Percentiles rank a stretch among this genome's conserved stretches.
Evolutionary conservation across 73 alveolate genomes (phyloP).

Genomic region (Paraurostyla sp.): DNA sequence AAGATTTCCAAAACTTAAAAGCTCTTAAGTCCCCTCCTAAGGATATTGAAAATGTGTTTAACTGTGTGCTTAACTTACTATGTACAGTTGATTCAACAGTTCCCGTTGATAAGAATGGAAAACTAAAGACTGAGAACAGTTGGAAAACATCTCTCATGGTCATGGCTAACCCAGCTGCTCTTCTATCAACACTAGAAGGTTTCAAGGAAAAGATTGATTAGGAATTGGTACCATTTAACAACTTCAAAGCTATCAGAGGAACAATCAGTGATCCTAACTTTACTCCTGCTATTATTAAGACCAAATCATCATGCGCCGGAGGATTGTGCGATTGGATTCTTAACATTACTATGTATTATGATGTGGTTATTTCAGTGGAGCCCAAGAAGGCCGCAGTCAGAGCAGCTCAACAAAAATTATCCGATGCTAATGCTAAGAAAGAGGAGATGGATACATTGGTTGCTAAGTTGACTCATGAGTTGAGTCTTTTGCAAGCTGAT

Average conservation of each 20-base stretch:
- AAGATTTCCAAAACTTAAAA: conserved; percentile 93
- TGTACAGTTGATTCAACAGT: conserved; percentile 75
- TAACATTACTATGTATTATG: conserved; percentile 96
- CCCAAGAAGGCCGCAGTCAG: conserved; percentile 98
- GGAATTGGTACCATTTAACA: conserved; percentile 79
- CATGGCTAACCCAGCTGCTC: conserved; percentile 89
- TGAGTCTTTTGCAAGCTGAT: conserved; percentile 93
- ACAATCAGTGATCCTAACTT: conserved; percentile 80
- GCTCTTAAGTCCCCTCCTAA: conserved; percentile 94
- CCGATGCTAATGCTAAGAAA: conserved; percentile 97
- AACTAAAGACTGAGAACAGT: conserved; percentile 75
- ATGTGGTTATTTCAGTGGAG: conserved; percentile 99
- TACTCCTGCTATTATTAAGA: conserved; percentile 83
- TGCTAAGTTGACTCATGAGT: conserved; percentile 89
- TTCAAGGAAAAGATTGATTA: conserved; percentile 88
- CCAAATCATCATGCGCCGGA: conserved; percentile 88
- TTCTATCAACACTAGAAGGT: conserved; percentile 72
- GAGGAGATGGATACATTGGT: conserved; percentile 95
- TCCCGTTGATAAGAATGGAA: conserved; percentile 84
- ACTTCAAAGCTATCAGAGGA: conserved; percentile 85
- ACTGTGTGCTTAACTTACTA: conserved; percentile 84
- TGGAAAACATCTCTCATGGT: conserved; percentile 89
- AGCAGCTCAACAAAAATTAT: conserved; percentile 93
- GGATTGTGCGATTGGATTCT: conserved; percentile 96
- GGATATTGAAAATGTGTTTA: conserved; percentile 74